Base-by-base conservation (phyloP, 2,329 filamentous ascomycete species). In the Cladosporium sp. region DNA sequence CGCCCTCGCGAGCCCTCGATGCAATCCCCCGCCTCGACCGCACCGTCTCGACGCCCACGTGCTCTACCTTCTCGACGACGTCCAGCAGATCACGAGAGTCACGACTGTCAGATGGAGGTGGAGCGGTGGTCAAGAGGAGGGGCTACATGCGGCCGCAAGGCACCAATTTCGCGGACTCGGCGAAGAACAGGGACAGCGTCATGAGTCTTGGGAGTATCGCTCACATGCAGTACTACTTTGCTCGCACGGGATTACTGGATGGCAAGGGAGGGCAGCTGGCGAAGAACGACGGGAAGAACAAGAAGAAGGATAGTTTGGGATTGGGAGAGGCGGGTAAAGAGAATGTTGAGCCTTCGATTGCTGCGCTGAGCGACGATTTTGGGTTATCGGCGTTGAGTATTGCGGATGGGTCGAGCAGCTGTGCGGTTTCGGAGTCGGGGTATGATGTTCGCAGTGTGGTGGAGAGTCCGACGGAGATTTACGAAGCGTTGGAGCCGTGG, bases 161-260 rank as follows among this genome's bases (percentile, higher is more conserved):
- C 63, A 96, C 91, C 60, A 87, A 93, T 73, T 99, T 98, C 77
- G 92, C 95, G 28, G 90, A 91, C 66, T 97, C 93, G 65, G 95
- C 95, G 56, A 89, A 88, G 75, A 92, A 92, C 59, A 86, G 95
- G 68, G 94, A 99, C 77, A 97, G 93, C 76, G 95, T 99, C 70
- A 90, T 98, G 87, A 97, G 92, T 75, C 81, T 99, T 68, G 95
- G 95, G 63, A 97, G 93, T 78, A 99, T 99, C 73, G 92, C 93
- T 64, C 95, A 99, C 80, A 83, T 99, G 74, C 95, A 99, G 79
- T 97, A 98, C 80, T 99, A 98, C 80, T 99, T 99, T 81, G 94
- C 95, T 39, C 86, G 95, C 66, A 99, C 95, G 0, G 95, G 95
- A 6, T 80, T 99, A 69, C 81, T 99, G 59, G 95, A 99, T 75